phyloP scores from a whole-genome alignment of 192 early-diverging fungal genomes.

The Helicostylum pulchrum region DNA sequence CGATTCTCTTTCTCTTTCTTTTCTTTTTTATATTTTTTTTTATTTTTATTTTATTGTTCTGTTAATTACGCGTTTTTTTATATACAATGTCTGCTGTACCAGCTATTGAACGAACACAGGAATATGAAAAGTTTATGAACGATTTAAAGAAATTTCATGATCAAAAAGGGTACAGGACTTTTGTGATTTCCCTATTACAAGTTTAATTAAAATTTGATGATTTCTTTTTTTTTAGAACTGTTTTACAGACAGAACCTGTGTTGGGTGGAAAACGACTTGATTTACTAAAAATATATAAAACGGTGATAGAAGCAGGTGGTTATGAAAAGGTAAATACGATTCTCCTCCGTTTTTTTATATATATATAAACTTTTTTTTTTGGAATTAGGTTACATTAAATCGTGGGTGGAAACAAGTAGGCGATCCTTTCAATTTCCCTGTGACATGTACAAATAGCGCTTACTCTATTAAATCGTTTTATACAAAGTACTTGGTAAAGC shows the following conservation, averaged over 20 bases:
- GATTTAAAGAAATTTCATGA: slow-evolving; percentile 68
- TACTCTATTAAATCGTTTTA: slow-evolving; percentile 76
- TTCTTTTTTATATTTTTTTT: not conserved
- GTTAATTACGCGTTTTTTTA: not conserved
- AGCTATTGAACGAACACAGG: slow-evolving; percentile 62
- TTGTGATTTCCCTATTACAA: no score
- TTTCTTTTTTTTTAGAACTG: slow-evolving; percentile 34
- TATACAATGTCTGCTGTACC: slow-evolving; percentile 47
- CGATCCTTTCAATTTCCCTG: slow-evolving; percentile 72
- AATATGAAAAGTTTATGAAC: slow-evolving; percentile 70
- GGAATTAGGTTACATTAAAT: slow-evolving; percentile 55
- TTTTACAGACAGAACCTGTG: slow-evolving; percentile 62
- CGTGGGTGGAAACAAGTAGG: slow-evolving; percentile 74
- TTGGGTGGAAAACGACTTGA: slow-evolving; percentile 77
- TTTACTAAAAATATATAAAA: slow-evolving; percentile 57
- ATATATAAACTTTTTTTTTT: no score
- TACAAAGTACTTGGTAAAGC: slow-evolving; percentile 58
- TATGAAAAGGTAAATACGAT: slow-evolving; percentile 58
- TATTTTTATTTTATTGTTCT: not conserved
- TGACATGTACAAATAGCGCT: slow-evolving; percentile 82
- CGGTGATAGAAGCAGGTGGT: slow-evolving; percentile 63
- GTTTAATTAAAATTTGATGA: no score
- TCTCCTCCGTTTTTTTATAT: not conserved
- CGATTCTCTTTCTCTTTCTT: not conserved
- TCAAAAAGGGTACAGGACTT: slow-evolving; percentile 51